Evolutionary conservation across 805 yeast genomes (phyloP), one percentile per base, ranked within the genome.

Genomic region (Saturnispora dispora): DNA sequence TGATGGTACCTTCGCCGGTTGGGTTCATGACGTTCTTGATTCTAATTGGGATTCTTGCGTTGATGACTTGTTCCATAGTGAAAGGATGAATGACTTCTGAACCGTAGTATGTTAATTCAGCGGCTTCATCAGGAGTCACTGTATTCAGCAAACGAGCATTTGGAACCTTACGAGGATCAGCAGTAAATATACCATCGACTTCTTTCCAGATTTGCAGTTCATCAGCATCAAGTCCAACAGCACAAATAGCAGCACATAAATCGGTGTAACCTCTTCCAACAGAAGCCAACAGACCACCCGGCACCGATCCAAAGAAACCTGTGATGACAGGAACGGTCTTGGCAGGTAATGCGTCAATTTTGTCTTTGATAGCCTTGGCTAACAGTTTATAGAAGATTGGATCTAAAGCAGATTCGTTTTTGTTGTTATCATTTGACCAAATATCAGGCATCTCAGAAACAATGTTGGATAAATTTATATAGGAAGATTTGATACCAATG

Each of bases 251-350:
- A 18, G 99, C 99, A 74, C 99, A 93, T 60, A 93, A 73, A 67
- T 93, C 99, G 9, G 99, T 93, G 69, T 93, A 93, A 37, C 99
- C 99, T 64, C 99, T 82, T 44, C 99, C 99, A 52, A 93, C 96
- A 48, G 95, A 88, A 61, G 85, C 85, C 57, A 93, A 72, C 52
- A 93, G 72, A 15, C 99, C 98, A 57, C 96, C 97, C 33, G 97
- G 98, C n/a, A 93, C 85, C 36, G 81, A 74, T 27, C 99, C 99
- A 61, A 93, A 93, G 67, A 88, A 93, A 2, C 99, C 99, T 30
- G 99, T 93, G 52, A 93, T 75, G 1, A 93, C 96, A 1, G 99
- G 99, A 22, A 90, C 83, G 15, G 76, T 58, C 22, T 67, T 71
- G 15, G 63, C 62, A 32, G 66, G 63, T 35, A 70, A 56, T 13